Percentiles rank a stretch among this genome's conserved stretches.
These are phyloP conservation scores for Colletotrichum sp. DNA, from an alignment of 2,329 filamentous ascomycete species.

Conservation along the genomic window DNA sequence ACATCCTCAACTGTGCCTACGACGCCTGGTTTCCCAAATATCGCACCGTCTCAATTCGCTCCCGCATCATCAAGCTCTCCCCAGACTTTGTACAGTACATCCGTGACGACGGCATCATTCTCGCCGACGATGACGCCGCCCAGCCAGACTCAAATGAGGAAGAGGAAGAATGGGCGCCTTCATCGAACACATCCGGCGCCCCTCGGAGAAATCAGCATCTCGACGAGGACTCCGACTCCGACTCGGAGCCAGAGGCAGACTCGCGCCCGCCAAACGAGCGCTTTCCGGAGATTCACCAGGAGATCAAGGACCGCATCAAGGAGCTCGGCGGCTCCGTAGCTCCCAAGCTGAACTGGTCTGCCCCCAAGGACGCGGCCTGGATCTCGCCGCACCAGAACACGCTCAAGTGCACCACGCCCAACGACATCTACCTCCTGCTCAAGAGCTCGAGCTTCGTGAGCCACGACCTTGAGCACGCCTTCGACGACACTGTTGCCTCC, in stretches of 20 bases:
- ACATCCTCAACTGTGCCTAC: slow-evolving; percentile 95
- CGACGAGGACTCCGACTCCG: slow-evolving; percentile 46
- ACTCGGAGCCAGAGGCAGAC: slow-evolving; percentile 53
- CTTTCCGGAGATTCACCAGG: slow-evolving; percentile 75
- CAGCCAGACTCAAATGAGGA: slow-evolving; percentile 59
- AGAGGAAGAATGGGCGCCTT: slow-evolving; percentile 53
- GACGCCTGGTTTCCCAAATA: slow-evolving; percentile 87
- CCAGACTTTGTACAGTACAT: slow-evolving; percentile 83
- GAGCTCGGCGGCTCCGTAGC: slow-evolving; percentile 86
- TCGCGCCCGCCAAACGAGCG: slow-evolving; percentile 55
- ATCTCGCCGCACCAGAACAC: slow-evolving; percentile 85
- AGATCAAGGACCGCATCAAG: slow-evolving; percentile 77
- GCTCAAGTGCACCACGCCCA: slow-evolving; percentile 85
- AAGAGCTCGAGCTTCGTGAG: slow-evolving; percentile 96
- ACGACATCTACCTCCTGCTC: slow-evolving; percentile 91
- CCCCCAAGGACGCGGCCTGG: slow-evolving; percentile 94
- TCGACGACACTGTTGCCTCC: slow-evolving; percentile 70
- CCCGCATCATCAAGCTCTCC: slow-evolving; percentile 80
- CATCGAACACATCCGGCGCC: slow-evolving; percentile 1
- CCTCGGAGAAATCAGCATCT: slow-evolving; percentile 26
- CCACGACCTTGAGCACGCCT: slow-evolving; percentile 92
- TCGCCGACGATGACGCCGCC: slow-evolving; percentile 69
- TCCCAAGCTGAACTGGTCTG: slow-evolving; percentile 97
- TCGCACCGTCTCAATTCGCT: slow-evolving; percentile 80
- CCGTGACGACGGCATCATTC: slow-evolving; percentile 87